Evolutionary conservation across 139 green algal species (phyloP).

Genomic region (Medakamo hakoo): DNA sequence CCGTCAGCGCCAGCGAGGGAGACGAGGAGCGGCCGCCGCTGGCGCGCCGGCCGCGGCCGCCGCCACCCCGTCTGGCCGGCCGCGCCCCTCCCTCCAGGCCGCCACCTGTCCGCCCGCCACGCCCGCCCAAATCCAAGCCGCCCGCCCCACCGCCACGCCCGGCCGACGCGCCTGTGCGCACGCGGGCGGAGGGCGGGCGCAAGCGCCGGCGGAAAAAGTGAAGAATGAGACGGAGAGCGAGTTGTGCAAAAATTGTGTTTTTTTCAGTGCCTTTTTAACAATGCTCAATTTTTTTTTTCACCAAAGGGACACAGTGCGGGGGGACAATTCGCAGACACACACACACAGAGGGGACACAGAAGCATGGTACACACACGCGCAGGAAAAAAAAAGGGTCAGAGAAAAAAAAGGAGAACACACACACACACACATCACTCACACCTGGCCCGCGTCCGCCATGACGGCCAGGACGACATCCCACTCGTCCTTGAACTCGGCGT

Average conservation of each 20-base stretch:
- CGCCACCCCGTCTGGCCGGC: too few species aligned
- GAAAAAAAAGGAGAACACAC: neutral
- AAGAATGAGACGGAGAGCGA: neutral
- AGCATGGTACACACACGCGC: neutral
- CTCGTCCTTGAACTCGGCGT: slow-evolving; percentile 17
- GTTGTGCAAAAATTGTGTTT: neutral
- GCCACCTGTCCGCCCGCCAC: neutral
- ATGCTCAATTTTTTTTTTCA: neutral
- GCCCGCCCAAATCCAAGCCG: neutral
- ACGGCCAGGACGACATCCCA: slow-evolving; percentile 13
- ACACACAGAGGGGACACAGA: neutral
- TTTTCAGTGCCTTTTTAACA: too few species aligned
- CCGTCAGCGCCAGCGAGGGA: too few species aligned
- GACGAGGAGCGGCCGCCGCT: too few species aligned
- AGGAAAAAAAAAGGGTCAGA: slow-evolving; percentile 2
- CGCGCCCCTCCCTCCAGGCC: neutral
- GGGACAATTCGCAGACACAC: neutral
- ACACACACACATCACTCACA: neutral
- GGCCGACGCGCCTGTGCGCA: slow-evolving; percentile 18
- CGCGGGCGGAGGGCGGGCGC: slow-evolving; percentile 29
- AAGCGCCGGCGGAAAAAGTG: slow-evolving; percentile 31
- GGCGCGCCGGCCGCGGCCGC: too few species aligned
- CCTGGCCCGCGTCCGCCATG: slow-evolving; percentile 2
- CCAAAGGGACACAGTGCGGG: neutral
- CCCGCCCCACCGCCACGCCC: neutral